These are phyloP conservation scores for Botrytis galanthina DNA, from an alignment of 2,329 filamentous ascomycete genomes.

Conservation along the genomic window DNA sequence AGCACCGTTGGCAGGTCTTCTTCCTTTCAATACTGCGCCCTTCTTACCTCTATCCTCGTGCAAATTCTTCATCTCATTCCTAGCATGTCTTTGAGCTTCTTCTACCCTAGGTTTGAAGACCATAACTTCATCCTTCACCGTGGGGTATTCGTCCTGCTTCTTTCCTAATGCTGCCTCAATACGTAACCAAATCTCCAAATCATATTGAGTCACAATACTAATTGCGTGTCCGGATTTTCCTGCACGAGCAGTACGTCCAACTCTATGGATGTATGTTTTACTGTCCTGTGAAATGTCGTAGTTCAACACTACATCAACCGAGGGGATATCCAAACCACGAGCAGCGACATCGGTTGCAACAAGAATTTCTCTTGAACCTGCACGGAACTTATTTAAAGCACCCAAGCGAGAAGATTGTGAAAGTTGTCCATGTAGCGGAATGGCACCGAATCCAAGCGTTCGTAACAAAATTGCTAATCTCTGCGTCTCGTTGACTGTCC, in stretches of 20 bases:
- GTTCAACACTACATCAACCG: slow-evolving; percentile 85
- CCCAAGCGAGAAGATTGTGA: slow-evolving; percentile 84
- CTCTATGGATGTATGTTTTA: slow-evolving; percentile 88
- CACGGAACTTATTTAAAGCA: slow-evolving; percentile 85
- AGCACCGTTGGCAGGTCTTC: slow-evolving; percentile 46
- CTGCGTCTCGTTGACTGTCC: slow-evolving; percentile 89
- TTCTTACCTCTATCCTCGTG: slow-evolving; percentile 62
- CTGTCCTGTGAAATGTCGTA: slow-evolving; percentile 79
- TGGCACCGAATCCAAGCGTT: slow-evolving; percentile 81
- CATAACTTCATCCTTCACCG: slow-evolving; percentile 81
- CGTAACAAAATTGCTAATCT: slow-evolving; percentile 80
- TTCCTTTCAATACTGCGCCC: slow-evolving; percentile 48
- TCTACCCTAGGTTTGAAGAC: slow-evolving; percentile 74
- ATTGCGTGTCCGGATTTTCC: slow-evolving; percentile 82
- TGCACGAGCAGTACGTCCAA: slow-evolving; percentile 83
- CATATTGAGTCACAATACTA: slow-evolving; percentile 82
- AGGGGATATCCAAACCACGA: slow-evolving; percentile 87
- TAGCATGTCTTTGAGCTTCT: slow-evolving; percentile 78
- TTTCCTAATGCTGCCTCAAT: slow-evolving; percentile 82
- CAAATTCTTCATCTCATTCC: slow-evolving; percentile 76
- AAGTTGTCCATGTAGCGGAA: slow-evolving; percentile 89
- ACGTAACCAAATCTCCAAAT: slow-evolving; percentile 73
- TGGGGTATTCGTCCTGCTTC: slow-evolving; percentile 67
- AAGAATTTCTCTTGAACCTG: slow-evolving; percentile 77
- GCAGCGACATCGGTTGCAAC: slow-evolving; percentile 94